These are phyloP conservation scores for Dinochytrium kinnereticum DNA, from an alignment of 371 early-diverging fungal species.

Conservation along the genomic window DNA sequence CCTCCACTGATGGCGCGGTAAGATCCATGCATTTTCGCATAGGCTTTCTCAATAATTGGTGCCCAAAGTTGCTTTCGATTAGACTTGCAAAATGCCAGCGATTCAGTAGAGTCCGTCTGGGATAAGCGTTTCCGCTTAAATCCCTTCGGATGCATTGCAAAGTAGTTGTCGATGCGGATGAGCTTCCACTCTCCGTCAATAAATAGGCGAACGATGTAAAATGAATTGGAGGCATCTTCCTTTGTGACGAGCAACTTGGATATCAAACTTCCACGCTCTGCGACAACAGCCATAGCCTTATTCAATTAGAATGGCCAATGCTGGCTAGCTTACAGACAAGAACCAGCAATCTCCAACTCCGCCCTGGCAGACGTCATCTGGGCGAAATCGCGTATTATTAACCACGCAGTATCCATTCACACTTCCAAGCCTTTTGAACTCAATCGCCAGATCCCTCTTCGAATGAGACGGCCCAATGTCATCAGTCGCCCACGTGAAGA, in stretches of 20 bases:
- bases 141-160: constrained; percentile 17
- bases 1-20: constrained; percentile 38
- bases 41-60: constrained; percentile 46
- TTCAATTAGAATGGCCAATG: constrained; percentile 28
- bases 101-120: background rate
- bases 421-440: constrained; percentile 19
- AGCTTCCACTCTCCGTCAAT: constrained; percentile 48
- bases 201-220: constrained; percentile 39
- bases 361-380: constrained; percentile 15
- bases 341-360: constrained; percentile 43
- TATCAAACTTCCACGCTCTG: background rate
- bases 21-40: constrained; percentile 43
- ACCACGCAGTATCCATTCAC: constrained; percentile 9
- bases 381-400: background rate
- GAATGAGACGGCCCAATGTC: constrained; percentile 17
- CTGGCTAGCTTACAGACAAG: constrained; percentile 28
- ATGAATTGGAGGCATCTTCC: constrained; percentile 32
- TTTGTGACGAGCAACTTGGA: background rate
- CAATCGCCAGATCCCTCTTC: background rate
- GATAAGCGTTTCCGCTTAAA: constrained; percentile 5
- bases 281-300: background rate
- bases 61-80: constrained; percentile 37
- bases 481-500: constrained; percentile 29
- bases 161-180: constrained; percentile 38
- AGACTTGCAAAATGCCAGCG: constrained; percentile 25